Evolutionary conservation across 2,329 filamentous ascomycete species (phyloP), one percentile per base, ranked within the genome.

Genomic region (Paecilomyces sp.): DNA sequence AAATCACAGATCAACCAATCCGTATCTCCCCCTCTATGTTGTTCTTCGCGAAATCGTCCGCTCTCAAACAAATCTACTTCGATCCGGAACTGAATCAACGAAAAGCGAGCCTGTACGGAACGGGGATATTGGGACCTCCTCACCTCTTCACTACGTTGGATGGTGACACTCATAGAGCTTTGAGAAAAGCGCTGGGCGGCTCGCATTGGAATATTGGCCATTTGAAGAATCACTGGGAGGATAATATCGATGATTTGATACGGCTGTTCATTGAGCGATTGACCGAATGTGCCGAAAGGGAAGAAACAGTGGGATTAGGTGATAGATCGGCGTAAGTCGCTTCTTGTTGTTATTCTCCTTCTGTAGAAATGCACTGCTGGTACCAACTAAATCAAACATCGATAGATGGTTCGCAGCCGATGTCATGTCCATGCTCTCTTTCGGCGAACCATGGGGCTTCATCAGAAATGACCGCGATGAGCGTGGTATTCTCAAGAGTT

Each of bases 11-110:
- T 2, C 62, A 54, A 15, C 74, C 73, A 18, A 75, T 77, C 59
- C 74, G 74, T 54, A 74, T 77, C 41, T 66, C 71, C 1, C 76
- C 76, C 0, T 73, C 66, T 2, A 66, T 75, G 64, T 66, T 77
- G 1, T 59, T 77, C 24, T 77, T 77, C 55, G 70, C 72, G 12
- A 65, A 66, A 1, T 65, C 72, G 2, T 71, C 71, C 1, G 64
- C 76, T 0, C 59, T 77, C 13, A 74, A 71, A 58, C 71, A 76
- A 30, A 78, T 79, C 55, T 78, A 77, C 65, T 72, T 74, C 69
- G 71, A 74, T 31, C 66, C 70, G 1, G 67, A 68, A 25, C 72
- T 67, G 51, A 77, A 79, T 59, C 61, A 63, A 28, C 25, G 25
- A 13, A 78, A 77, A 56, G 60, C 65, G 1, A 61, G 63, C 1